These are phyloP conservation scores for Heterobasidion annosum DNA, from an alignment of 1,284 basidiomycete genomes.

Conservation along the genomic window DNA sequence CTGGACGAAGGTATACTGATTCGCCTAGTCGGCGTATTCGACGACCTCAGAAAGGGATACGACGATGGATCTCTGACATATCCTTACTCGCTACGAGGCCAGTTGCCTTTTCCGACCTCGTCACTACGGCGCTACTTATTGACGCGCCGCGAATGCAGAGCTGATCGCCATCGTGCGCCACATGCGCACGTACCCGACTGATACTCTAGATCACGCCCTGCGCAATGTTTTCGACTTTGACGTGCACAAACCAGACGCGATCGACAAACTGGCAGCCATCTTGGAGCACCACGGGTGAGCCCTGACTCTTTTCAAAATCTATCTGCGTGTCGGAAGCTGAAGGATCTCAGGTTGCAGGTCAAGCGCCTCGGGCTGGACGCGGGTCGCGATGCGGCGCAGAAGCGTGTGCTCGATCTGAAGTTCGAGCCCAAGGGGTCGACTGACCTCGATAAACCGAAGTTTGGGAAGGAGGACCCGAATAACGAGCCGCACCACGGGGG, in stretches of 20 bases:
- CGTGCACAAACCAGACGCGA: conserved; percentile 53
- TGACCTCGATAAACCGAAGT: conserved; percentile 42
- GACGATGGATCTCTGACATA: conserved; percentile 48
- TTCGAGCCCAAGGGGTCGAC: conserved; percentile 43
- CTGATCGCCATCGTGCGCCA: conserved; percentile 57
- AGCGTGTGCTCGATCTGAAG: conserved; percentile 42
- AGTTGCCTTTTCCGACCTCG: neutral
- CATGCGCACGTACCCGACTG: conserved; percentile 48
- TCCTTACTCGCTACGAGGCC: conserved; percentile 59
- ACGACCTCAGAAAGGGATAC: conserved; percentile 49
- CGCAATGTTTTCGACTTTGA: conserved; percentile 65
- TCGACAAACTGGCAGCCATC: conserved; percentile 48
- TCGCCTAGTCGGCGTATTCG: conserved; percentile 53
- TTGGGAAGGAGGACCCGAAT: conserved; percentile 45
- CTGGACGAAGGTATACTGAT: conserved; percentile 41
- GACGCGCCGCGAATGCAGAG: conserved; percentile 25
- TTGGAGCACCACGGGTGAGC: conserved; percentile 49
- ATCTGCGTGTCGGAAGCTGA: neutral
- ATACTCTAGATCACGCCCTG: conserved; percentile 43
- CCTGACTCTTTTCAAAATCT: no score
- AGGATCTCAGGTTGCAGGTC: conserved; percentile 33
- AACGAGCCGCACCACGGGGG: conserved; percentile 51
- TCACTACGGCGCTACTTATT: neutral
- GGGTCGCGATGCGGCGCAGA: conserved; percentile 38
- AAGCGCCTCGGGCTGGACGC: conserved; percentile 45